These are phyloP conservation scores for Cocos nucifera DNA, from an alignment of 176 grass and related monocot species.

Conservation along the genomic window DNA sequence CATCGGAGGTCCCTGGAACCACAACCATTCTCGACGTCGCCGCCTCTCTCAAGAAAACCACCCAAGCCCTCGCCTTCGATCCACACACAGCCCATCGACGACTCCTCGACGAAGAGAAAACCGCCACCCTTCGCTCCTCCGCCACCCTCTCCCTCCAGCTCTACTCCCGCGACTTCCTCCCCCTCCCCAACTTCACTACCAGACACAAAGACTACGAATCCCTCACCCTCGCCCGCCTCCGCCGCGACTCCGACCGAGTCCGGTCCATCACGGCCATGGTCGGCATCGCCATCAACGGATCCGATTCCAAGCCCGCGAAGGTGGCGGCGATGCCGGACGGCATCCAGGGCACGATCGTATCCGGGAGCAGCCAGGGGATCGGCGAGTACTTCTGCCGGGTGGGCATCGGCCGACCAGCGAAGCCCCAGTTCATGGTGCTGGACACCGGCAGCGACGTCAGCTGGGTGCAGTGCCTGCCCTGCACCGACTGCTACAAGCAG, in stretches of 20 bases:
- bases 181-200: conserved; percentile 8
- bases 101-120: too few species aligned
- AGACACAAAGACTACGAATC: conserved; percentile 39
- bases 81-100: too few species aligned
- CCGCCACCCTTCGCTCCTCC: conserved; percentile 18
- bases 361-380: conserved; percentile 10
- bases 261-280: conserved; percentile 33
- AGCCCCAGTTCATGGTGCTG: conserved; percentile 27
- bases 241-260: conserved; percentile 47
- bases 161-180: conserved; percentile 67
- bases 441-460: conserved; percentile 54
- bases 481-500: conserved; percentile 40
- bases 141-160: conserved; percentile 27
- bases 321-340: too few species aligned
- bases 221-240: conserved; percentile 39
- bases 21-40: too few species aligned
- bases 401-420: conserved; percentile 38
- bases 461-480: conserved; percentile 56
- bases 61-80: too few species aligned
- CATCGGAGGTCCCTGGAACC: too few species aligned
- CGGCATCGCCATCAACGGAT: conserved; percentile 34
- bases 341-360: too few species aligned
- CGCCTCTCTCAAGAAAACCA: too few species aligned
- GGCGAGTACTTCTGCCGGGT: conserved; percentile 53
- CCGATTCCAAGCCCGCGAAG: too few species aligned